These are phyloP conservation scores for Pseudogymnoascus sp. DNA, from an alignment of 2,329 filamentous ascomycete species.

Conservation along the genomic window DNA sequence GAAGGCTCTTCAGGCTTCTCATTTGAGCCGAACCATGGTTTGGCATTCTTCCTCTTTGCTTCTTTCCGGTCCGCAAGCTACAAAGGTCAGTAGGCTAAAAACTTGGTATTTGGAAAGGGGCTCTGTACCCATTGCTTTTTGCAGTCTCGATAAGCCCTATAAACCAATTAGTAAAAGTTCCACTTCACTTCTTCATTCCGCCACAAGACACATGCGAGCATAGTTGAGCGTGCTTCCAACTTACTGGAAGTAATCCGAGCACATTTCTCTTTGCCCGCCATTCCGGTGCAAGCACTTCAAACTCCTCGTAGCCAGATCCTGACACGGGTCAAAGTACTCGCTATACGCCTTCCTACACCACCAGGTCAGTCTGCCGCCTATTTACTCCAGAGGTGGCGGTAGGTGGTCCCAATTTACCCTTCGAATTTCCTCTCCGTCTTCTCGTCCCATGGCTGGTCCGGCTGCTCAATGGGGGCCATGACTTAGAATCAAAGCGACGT, in stretches of 20 bases:
- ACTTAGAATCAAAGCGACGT: background rate
- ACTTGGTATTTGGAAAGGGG: background rate
- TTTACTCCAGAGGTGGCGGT: background rate
- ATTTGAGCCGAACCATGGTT: conserved; percentile 20
- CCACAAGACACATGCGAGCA: conserved; percentile 12
- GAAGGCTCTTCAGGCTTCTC: background rate
- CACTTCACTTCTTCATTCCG: conserved; percentile 3
- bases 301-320: conserved; percentile 79
- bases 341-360: conserved; percentile 68
- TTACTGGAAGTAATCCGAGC: conserved; percentile 90
- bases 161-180: conserved; percentile 6
- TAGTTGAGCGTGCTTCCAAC: conserved; percentile 26
- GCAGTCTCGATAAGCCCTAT: conserved; percentile 83
- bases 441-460: conserved; percentile 41
- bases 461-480: background rate
- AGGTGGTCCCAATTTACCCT: conserved; percentile 37
- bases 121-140: conserved; percentile 82
- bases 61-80: conserved; percentile 39
- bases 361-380: background rate
- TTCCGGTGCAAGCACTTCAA: conserved; percentile 86
- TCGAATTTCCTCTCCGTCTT: conserved; percentile 57
- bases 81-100: background rate
- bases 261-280: conserved; percentile 79
- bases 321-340: conserved; percentile 91
- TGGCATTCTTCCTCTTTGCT: conserved; percentile 31